These are phyloP conservation scores for Iris macrosiphon DNA, from an alignment of 106 monocot species.

Conservation along the genomic window DNA sequence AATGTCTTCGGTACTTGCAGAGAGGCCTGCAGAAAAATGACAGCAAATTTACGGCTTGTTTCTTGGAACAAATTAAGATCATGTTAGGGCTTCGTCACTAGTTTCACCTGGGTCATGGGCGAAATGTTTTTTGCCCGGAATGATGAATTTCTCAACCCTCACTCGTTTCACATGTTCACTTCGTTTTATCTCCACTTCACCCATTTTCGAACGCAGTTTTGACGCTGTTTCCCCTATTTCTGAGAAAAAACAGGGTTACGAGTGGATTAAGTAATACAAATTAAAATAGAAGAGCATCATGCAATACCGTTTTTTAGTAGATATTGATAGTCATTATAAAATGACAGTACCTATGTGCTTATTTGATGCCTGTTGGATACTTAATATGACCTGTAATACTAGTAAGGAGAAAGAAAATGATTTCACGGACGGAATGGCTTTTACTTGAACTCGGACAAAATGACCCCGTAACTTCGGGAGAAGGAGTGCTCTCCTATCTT, in stretches of 20 bases:
- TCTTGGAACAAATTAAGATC: not conserved
- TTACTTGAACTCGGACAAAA: too few relatives aligned
- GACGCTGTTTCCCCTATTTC: conserved; percentile 25
- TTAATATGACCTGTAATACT: too few relatives aligned
- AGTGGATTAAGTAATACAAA: not conserved
- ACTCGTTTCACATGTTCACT: not conserved
- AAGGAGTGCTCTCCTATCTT: too few relatives aligned
- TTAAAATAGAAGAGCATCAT: too few relatives aligned
- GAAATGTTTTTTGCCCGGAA: not conserved
- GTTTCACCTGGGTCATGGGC: not conserved
- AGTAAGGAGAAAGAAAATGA: too few relatives aligned
- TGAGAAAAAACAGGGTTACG: conserved; percentile 5
- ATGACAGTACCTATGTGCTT: not conserved
- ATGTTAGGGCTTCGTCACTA: conserved; percentile 3
- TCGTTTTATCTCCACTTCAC: not conserved
- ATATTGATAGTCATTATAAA: not conserved
- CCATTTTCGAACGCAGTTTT: conserved; percentile 25
- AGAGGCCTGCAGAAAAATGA: conserved; percentile 11
- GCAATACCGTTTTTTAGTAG: too few relatives aligned
- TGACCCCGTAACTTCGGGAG: too few relatives aligned
- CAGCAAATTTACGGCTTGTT: not conserved
- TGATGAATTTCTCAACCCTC: not conserved
- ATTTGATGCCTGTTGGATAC: not conserved
- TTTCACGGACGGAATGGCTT: not conserved
- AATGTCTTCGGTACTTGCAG: conserved; percentile 25